Percentiles rank a stretch among this genome's conserved stretches.
Evolutionary conservation across 495 filamentous ascomycete species (phyloP).

Genomic region (Hypoxylon cercidicola): DNA sequence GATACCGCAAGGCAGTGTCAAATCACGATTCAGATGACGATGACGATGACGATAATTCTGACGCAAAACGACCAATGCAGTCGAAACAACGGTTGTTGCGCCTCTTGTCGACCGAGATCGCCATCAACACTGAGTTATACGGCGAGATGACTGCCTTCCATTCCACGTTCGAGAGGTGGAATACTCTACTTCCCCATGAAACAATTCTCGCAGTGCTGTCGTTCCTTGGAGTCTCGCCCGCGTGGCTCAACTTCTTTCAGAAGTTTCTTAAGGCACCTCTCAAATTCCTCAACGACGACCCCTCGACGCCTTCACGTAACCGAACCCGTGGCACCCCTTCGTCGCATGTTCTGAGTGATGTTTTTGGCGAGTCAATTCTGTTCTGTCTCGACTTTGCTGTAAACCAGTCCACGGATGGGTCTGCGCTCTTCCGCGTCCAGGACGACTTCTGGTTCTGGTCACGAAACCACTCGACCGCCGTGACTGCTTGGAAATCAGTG

Average conservation of each 20-base stretch:
- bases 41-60: slow-evolving; percentile 33
- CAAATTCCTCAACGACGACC: slow-evolving; percentile 65
- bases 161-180: slow-evolving; percentile 71
- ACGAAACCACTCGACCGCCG: slow-evolving; percentile 59
- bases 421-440: slow-evolving; percentile 68
- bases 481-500: slow-evolving; percentile 68
- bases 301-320: slow-evolving; percentile 54
- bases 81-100: slow-evolving; percentile 71
- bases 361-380: slow-evolving; percentile 69
- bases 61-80: slow-evolving; percentile 57
- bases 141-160: slow-evolving; percentile 69
- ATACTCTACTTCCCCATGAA: slow-evolving; percentile 68
- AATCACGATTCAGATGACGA: slow-evolving; percentile 14
- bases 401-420: slow-evolving; percentile 65
- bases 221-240: slow-evolving; percentile 69
- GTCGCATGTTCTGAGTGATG: slow-evolving; percentile 67
- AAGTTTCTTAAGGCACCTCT: slow-evolving; percentile 69
- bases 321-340: slow-evolving; percentile 65
- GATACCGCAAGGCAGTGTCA: neutral
- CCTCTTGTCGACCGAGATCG: slow-evolving; percentile 68
- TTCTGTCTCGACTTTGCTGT: slow-evolving; percentile 75
- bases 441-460: slow-evolving; percentile 80
- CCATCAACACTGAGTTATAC: slow-evolving; percentile 66
- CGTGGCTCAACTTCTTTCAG: slow-evolving; percentile 71
- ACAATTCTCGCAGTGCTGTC: slow-evolving; percentile 65